These are phyloP conservation scores for Solanum infundibuliforme DNA, from an alignment of 257 asterid species.

Conservation along the genomic window DNA sequence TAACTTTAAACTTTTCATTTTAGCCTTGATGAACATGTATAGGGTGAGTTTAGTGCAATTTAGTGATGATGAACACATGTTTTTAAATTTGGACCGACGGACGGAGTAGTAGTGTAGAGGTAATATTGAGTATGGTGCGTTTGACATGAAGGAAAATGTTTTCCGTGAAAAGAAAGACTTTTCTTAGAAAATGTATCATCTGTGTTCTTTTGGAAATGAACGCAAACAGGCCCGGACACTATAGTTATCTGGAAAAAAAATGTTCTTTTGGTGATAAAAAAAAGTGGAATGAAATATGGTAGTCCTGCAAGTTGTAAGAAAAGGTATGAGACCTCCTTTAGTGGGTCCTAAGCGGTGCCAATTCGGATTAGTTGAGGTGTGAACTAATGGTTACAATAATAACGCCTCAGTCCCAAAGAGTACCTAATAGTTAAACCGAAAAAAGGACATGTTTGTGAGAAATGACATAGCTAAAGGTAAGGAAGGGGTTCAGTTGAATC, in stretches of 20 bases:
- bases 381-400: not conserved
- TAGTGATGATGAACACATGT: not conserved
- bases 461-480: not conserved
- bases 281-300: not conserved
- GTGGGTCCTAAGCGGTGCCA: not conserved
- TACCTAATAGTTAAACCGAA: not conserved
- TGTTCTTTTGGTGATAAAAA: not conserved
- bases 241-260: not conserved
- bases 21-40: not conserved
- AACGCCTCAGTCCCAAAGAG: not conserved
- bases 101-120: not conserved
- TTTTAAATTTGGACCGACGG: not conserved
- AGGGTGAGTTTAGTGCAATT: not conserved
- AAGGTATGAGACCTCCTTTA: not conserved
- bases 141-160: not conserved
- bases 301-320: not conserved
- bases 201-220: not conserved
- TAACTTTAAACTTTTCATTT: not conserved
- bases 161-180: not conserved
- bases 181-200: not conserved
- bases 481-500: not conserved
- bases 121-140: not conserved
- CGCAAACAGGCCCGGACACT: fast-evolving
- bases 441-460: not conserved
- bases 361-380: not conserved